Conservation (phyloP, 306 rosid genomes). For the Rosa lucieae region DNA sequence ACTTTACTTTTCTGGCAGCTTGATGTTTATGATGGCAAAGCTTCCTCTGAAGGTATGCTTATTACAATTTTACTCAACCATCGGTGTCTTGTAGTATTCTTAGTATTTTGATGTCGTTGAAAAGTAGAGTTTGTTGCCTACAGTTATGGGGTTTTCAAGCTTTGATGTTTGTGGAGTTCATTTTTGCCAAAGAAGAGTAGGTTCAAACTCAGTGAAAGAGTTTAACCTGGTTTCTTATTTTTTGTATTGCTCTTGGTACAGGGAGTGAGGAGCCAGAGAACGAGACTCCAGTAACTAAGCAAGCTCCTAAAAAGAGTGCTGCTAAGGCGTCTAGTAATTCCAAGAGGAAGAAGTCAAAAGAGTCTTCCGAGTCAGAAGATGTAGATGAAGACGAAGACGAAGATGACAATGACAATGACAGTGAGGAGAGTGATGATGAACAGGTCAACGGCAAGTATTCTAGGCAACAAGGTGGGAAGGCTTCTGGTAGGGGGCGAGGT, state of each 20-base stretch:
- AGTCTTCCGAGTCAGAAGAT: conserved; percentile 63
- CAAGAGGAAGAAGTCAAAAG: conserved; percentile 72
- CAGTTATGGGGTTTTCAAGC: neutral
- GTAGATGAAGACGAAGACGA: conserved; percentile 47
- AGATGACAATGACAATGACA: conserved; percentile 36
- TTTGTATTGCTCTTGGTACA: conserved; percentile 27
- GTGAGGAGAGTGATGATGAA: conserved; percentile 58
- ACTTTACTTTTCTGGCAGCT: conserved; percentile 52
- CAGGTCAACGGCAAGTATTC: conserved; percentile 51
- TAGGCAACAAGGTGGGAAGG: conserved; percentile 47
- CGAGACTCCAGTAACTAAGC: conserved; percentile 47
- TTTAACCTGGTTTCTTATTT: conserved; percentile 20
- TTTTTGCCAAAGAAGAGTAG: neutral
- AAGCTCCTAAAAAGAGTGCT: conserved; percentile 54
- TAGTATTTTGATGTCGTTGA: neutral
- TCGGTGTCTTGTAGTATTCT: neutral
- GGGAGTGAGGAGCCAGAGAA: conserved; percentile 45
- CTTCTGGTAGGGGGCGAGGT: conserved; percentile 52
- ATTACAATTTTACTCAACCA: conserved; percentile 11
- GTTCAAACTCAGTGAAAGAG: neutral
- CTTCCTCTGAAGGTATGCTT: conserved; percentile 71
- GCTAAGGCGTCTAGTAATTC: conserved; percentile 55
- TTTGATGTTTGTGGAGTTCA: neutral
- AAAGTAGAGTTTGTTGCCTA: neutral
- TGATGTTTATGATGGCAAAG: conserved; percentile 77